These are phyloP conservation scores for Podila minutissima DNA, from an alignment of 192 early-diverging fungal species.

Conservation along the genomic window DNA sequence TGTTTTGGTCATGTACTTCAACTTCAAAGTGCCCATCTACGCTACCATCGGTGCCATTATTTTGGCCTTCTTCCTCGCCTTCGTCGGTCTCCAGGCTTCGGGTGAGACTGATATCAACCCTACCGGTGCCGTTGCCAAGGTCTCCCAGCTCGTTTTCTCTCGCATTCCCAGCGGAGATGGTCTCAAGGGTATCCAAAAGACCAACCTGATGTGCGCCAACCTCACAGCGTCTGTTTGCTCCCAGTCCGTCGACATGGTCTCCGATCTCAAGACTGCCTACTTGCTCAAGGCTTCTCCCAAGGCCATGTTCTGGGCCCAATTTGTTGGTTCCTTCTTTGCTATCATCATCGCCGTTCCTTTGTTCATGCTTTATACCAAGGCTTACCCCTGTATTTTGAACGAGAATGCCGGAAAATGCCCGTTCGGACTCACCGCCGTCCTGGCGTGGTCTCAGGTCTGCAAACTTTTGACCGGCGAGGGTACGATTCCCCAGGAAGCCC, in stretches of 20 bases:
- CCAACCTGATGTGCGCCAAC: slow-evolving; percentile 71
- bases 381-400: slow-evolving; percentile 70
- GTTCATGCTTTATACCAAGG: slow-evolving; percentile 67
- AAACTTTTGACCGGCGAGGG: slow-evolving; percentile 55
- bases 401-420: slow-evolving; percentile 34
- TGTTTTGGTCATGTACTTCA: slow-evolving; percentile 60
- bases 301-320: slow-evolving; percentile 73
- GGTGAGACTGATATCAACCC: slow-evolving; percentile 79
- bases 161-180: slow-evolving; percentile 51
- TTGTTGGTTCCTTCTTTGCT: slow-evolving; percentile 68
- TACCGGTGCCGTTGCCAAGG: slow-evolving; percentile 70
- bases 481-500: slow-evolving; percentile 45
- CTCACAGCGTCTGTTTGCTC: slow-evolving; percentile 64
- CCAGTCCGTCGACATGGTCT: slow-evolving; percentile 76
- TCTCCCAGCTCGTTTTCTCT: slow-evolving; percentile 74
- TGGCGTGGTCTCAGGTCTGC: slow-evolving; percentile 56
- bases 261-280: slow-evolving; percentile 77
- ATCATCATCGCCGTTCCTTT: slow-evolving; percentile 65
- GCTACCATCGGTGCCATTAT: slow-evolving; percentile 69
- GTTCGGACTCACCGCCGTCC: slow-evolving; percentile 52
- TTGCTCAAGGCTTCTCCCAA: slow-evolving; percentile 70
- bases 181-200: slow-evolving; percentile 54
- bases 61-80: slow-evolving; percentile 70
- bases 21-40: slow-evolving; percentile 66
- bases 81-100: slow-evolving; percentile 70